Percentiles rank a stretch among this genome's conserved stretches.
phyloP scores from a whole-genome alignment of 345 rosid species.

The Sisymbrium irio region DNA sequence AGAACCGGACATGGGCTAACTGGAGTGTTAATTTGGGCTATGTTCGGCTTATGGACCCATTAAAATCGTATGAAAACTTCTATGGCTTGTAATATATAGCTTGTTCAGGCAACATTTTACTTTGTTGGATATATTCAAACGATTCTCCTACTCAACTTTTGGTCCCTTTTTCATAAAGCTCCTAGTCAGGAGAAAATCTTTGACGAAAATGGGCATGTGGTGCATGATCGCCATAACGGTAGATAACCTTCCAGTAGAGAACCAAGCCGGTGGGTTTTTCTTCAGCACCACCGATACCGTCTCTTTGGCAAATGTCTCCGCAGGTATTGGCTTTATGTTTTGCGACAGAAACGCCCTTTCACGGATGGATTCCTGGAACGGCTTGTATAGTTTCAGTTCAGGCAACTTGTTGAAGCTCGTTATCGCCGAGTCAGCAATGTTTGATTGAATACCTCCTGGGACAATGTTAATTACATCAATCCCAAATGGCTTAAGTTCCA shows the following conservation, averaged over 20 bases:
- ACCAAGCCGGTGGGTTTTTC: slow-evolving; percentile 78
- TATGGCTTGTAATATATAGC: not conserved
- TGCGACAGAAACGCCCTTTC: slow-evolving; percentile 59
- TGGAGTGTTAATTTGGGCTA: not conserved
- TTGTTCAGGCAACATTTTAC: not conserved
- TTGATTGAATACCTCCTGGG: slow-evolving; percentile 80
- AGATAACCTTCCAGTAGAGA: slow-evolving; percentile 56
- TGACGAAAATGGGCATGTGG: slow-evolving; percentile 62
- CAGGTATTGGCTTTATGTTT: slow-evolving; percentile 46
- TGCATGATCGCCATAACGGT: slow-evolving; percentile 52
- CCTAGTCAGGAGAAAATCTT: slow-evolving; percentile 57
- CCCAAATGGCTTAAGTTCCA: slow-evolving; percentile 82
- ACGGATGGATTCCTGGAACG: slow-evolving; percentile 53
- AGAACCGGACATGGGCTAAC: not conserved
- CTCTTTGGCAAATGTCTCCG: slow-evolving; percentile 65
- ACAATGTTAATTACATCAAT: slow-evolving; percentile 71
- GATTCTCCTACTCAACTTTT: not conserved
- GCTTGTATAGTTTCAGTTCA: slow-evolving; percentile 70
- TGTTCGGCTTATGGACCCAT: not conserved
- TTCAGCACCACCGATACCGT: slow-evolving; percentile 54
- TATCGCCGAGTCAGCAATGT: slow-evolving; percentile 62
- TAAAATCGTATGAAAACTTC: not conserved
- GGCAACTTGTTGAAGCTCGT: slow-evolving; percentile 60
- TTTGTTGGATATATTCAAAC: slow-evolving; percentile 3
- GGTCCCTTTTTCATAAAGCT: slow-evolving; percentile 40